These are phyloP conservation scores for Lactarius hatsudake DNA, from an alignment of 768 basidiomycete species.

Conservation along the genomic window DNA sequence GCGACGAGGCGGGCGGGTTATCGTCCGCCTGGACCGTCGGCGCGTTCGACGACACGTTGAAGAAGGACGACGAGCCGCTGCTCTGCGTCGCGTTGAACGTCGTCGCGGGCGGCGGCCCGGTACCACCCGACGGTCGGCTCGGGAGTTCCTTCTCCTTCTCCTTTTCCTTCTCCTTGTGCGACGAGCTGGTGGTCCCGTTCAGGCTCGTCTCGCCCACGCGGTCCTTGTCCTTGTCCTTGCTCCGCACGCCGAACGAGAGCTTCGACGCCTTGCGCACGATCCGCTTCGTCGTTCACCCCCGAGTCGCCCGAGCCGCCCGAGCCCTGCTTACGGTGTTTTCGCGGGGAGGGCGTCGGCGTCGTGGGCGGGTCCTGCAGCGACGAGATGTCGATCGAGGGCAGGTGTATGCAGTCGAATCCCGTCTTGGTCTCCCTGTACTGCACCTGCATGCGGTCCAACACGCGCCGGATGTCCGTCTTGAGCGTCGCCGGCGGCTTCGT, in stretches of 20 bases:
- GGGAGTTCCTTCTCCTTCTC: conserved; percentile 48
- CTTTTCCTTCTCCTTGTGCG: conserved; percentile 3
- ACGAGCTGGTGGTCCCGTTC: conserved; percentile 15
- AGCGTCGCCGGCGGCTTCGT: conserved; percentile 80
- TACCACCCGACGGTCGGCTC: conserved; percentile 41
- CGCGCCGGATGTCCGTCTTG: conserved; percentile 79
- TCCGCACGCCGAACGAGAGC: conserved; percentile 69
- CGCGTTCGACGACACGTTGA: conserved; percentile 67
- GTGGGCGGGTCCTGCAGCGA: conserved; percentile 50
- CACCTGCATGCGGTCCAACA: conserved; percentile 92
- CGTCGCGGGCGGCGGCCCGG: conserved; percentile 30
- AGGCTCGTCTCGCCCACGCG: conserved; percentile 29
- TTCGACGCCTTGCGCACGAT: conserved; percentile 75
- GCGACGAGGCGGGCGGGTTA: conserved; percentile 29
- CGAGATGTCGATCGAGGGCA: conserved; percentile 89
- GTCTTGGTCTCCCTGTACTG: conserved; percentile 87
- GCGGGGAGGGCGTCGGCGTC: conserved; percentile 34
- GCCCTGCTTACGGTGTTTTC: conserved; percentile 41
- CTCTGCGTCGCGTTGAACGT: conserved; percentile 61
- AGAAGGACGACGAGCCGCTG: conserved; percentile 80
- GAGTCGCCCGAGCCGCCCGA: conserved; percentile 55
- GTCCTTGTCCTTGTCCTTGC: conserved; percentile 45
- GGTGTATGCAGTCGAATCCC: conserved; percentile 95
- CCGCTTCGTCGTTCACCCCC: conserved; percentile 46
- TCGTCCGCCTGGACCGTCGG: conserved; percentile 41